A percentile compares a stretch with the other conserved stretches of the same genome.
Conservation (phyloP, 164 flowering plant genomes). For the Saururus chinensis region DNA sequence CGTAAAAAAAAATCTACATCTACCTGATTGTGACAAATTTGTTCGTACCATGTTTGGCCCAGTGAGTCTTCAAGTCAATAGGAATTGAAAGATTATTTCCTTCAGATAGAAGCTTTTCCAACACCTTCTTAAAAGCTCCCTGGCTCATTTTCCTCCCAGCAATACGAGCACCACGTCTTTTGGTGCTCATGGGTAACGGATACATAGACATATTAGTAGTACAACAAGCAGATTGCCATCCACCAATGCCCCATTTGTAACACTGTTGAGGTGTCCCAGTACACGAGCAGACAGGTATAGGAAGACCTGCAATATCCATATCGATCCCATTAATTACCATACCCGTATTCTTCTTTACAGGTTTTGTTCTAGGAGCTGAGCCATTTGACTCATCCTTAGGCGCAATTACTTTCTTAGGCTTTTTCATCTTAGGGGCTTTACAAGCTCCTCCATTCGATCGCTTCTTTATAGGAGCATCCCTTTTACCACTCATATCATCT, state of each 20-base stretch:
- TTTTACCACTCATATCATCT: slow-evolving; percentile 31
- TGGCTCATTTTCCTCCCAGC: slow-evolving; percentile 94
- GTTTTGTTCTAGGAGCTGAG: slow-evolving; percentile 36
- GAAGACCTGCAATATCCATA: slow-evolving; percentile 71
- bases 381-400: slow-evolving; percentile 34
- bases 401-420: slow-evolving; percentile 26
- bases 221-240: slow-evolving; percentile 96
- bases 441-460: slow-evolving; percentile 23
- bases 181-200: slow-evolving; percentile 85
- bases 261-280: slow-evolving; percentile 81
- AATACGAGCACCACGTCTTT: slow-evolving; percentile 81
- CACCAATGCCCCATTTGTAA: slow-evolving; percentile 93
- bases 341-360: slow-evolving; percentile 44
- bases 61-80: slow-evolving; percentile 72
- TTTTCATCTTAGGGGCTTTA: slow-evolving; percentile 49
- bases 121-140: slow-evolving; percentile 89
- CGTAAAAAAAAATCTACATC: slow-evolving; percentile 17
- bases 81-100: slow-evolving; percentile 63
- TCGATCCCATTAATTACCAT: slow-evolving; percentile 67
- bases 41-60: slow-evolving; percentile 96
- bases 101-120: slow-evolving; percentile 75
- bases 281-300: slow-evolving; percentile 82
- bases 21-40: slow-evolving; percentile 90
- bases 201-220: slow-evolving; percentile 71
- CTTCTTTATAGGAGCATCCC: slow-evolving; percentile 41